Evolutionary conservation across 352 stramenopile species (phyloP).

Genomic region (Globisporangium megalacanthum): DNA sequence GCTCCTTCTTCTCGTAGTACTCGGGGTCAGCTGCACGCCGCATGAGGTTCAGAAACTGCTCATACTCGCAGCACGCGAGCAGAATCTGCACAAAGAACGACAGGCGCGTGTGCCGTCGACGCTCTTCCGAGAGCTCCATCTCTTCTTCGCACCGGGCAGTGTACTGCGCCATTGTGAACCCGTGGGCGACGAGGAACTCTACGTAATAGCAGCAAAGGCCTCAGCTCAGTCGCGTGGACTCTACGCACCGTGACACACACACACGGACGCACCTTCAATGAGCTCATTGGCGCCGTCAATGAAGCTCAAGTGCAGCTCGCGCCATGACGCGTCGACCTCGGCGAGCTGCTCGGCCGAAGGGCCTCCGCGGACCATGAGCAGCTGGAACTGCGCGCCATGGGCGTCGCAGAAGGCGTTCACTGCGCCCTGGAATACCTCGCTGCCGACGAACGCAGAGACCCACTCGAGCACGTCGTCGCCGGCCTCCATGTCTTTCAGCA

Average conservation of each 20-base stretch:
- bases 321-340: conserved; percentile 58
- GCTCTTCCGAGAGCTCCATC: conserved; percentile 57
- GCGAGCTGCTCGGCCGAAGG: conserved; percentile 51
- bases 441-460: conserved; percentile 69
- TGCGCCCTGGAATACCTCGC: conserved; percentile 55
- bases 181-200: conserved; percentile 45
- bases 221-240: no score
- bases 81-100: conserved; percentile 84
- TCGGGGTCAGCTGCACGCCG: conserved; percentile 66
- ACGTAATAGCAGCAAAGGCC: not conserved
- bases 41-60: conserved; percentile 86
- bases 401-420: conserved; percentile 62
- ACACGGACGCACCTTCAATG: conserved; percentile 36
- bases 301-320: conserved; percentile 63
- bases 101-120: conserved; percentile 66
- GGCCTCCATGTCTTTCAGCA: conserved; percentile 79
- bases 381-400: conserved; percentile 53
- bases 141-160: conserved; percentile 63
- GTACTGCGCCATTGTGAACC: conserved; percentile 77
- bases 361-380: conserved; percentile 58
- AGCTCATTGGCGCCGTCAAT: conserved; percentile 59
- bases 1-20: conserved; percentile 79
- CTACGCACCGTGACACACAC: not conserved
- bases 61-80: conserved; percentile 71
- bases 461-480: conserved; percentile 78